Conservation (phyloP, 2,329 filamentous ascomycete genomes). For the Scopulariopsis brevicaulis region DNA sequence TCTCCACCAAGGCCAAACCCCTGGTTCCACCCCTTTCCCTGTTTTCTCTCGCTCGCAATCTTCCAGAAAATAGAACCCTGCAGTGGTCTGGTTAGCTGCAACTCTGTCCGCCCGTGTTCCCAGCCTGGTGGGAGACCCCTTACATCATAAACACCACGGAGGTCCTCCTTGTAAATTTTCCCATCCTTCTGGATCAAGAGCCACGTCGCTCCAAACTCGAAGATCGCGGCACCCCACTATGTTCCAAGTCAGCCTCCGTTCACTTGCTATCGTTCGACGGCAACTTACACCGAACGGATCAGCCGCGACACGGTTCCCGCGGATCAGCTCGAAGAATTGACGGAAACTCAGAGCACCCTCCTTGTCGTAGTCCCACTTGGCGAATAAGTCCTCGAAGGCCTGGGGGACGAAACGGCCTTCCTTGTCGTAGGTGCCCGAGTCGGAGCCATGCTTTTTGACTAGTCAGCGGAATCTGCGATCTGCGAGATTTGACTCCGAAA, state of each 20-base stretch:
- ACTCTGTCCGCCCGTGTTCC: background rate
- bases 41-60: background rate
- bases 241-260: background rate
- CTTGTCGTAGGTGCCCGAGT: slow-evolving; percentile 31
- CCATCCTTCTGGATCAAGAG: slow-evolving; percentile 42
- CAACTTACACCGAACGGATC: slow-evolving; percentile 13
- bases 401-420: slow-evolving; percentile 37
- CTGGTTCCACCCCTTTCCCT: slow-evolving; percentile 1
- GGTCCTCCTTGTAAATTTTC: slow-evolving; percentile 42
- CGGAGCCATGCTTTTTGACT: slow-evolving; percentile 24
- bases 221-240: background rate
- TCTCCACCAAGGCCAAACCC: background rate
- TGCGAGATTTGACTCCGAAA: background rate
- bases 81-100: background rate
- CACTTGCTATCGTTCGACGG: background rate
- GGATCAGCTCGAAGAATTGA: slow-evolving; percentile 23
- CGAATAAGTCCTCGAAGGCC: slow-evolving; percentile 37
- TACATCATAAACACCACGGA: slow-evolving; percentile 13
- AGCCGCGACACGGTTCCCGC: slow-evolving; percentile 21
- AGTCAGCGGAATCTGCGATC: background rate
- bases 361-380: slow-evolving; percentile 29
- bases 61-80: slow-evolving; percentile 2
- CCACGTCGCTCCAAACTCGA: slow-evolving; percentile 27
- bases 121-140: slow-evolving; percentile 7
- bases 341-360: slow-evolving; percentile 21